Evolutionary conservation across 192 early-diverging fungal genomes (phyloP).

Genomic region (Entomortierella beljakovae): DNA sequence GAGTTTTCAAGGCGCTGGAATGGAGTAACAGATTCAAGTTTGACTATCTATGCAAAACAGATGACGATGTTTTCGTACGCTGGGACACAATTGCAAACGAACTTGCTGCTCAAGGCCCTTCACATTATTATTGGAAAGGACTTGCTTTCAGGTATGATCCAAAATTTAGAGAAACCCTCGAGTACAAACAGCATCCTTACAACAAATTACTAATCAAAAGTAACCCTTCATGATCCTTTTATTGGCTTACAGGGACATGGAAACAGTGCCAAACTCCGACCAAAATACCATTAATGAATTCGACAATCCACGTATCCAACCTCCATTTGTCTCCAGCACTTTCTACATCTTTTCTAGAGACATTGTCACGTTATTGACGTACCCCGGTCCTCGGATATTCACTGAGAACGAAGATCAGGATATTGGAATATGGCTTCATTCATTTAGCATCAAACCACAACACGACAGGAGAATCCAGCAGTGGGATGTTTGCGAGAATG

Average conservation of each 20-base stretch:
- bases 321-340: slow-evolving; percentile 67
- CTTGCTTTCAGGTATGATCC: slow-evolving; percentile 62
- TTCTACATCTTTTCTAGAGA: slow-evolving; percentile 69
- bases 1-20: slow-evolving; percentile 64
- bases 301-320: slow-evolving; percentile 62
- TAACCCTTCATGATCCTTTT: slow-evolving; percentile 21
- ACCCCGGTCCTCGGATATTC: slow-evolving; percentile 63
- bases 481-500: slow-evolving; percentile 70
- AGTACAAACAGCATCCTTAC: no score
- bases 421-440: slow-evolving; percentile 70
- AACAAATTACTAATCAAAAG: no score
- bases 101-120: slow-evolving; percentile 55
- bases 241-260: slow-evolving; percentile 60
- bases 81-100: slow-evolving; percentile 66
- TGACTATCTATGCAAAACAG: slow-evolving; percentile 68
- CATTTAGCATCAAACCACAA: slow-evolving; percentile 66
- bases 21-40: slow-evolving; percentile 66
- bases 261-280: slow-evolving; percentile 56
- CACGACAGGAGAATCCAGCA: slow-evolving; percentile 72
- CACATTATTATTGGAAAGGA: slow-evolving; percentile 66
- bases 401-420: slow-evolving; percentile 70
- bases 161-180: no score
- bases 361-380: slow-evolving; percentile 60
- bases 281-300: slow-evolving; percentile 60
- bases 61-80: slow-evolving; percentile 71